phyloP scores from a whole-genome alignment of 208 protist species.

The Endotrypanum monterogeii region DNA sequence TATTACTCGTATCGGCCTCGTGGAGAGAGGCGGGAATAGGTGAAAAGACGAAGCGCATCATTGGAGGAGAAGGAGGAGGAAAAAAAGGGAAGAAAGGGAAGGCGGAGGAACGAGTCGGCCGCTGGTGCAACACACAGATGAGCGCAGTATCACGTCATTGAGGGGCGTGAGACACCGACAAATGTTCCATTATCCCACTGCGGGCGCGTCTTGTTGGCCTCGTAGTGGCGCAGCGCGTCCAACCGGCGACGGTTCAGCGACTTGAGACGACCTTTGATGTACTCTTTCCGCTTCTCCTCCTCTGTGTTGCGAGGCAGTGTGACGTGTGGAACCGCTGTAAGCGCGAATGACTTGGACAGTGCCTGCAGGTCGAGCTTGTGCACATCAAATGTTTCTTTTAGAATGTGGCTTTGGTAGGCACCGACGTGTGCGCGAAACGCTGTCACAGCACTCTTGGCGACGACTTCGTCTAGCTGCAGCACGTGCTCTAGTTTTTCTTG shows the following conservation, averaged over 20 bases:
- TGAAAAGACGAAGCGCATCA: not conserved
- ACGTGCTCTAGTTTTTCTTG: conserved; percentile 90
- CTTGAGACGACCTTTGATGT: conserved; percentile 91
- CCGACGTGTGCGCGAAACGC: conserved; percentile 93
- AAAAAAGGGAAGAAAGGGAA: not conserved
- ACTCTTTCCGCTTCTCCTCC: conserved; percentile 73
- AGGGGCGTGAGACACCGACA: conserved; percentile 57
- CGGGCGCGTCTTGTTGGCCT: conserved; percentile 74
- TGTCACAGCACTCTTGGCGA: conserved; percentile 89
- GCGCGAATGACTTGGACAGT: conserved; percentile 91
- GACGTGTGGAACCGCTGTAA: conserved; percentile 85
- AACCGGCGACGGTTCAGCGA: conserved; percentile 70
- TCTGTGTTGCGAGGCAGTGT: conserved; percentile 72
- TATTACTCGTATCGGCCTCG: not conserved
- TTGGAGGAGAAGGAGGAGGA: not conserved
- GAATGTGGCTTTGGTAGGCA: conserved; percentile 94
- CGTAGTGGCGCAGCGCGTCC: conserved; percentile 76
- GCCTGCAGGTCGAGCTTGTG: conserved; percentile 90
- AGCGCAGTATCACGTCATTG: conserved; percentile 13
- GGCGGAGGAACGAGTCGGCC: not conserved
- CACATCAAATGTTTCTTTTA: conserved; percentile 94
- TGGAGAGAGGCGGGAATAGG: not conserved
- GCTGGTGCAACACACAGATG: not conserved
- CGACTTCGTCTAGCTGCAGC: conserved; percentile 82
- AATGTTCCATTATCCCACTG: conserved; percentile 87